phyloP scores from a whole-genome alignment of 176 grass and related monocot species.

The Cenchrus purpureus region DNA sequence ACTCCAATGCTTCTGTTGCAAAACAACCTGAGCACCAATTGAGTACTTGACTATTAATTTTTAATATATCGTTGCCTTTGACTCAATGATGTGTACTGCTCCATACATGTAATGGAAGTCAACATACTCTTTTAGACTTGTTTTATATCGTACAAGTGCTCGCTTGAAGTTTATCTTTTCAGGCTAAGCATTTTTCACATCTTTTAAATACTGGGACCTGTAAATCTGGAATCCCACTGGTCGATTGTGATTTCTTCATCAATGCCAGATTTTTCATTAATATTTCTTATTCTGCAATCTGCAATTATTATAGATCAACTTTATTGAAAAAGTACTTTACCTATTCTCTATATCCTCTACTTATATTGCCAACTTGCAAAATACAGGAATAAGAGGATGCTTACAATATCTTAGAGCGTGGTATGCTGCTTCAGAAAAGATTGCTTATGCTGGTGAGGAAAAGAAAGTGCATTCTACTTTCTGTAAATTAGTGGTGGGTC shows the following conservation, averaged over 20 bases:
- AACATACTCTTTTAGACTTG: constrained; percentile 13
- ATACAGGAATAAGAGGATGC: constrained; percentile 67
- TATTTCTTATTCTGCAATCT: constrained; percentile 23
- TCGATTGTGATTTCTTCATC: neutral
- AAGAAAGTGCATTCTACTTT: constrained; percentile 61
- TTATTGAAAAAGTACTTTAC: constrained; percentile 19
- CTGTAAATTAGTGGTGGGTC: constrained; percentile 64
- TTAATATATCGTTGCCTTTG: too few species aligned
- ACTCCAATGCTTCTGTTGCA: constrained; percentile 2
- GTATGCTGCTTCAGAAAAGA: constrained; percentile 54
- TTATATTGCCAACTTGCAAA: constrained; percentile 24
- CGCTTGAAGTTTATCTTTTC: neutral
- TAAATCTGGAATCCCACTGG: neutral
- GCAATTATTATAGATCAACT: constrained; percentile 19
- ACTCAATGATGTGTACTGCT: constrained; percentile 1
- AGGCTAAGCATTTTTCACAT: constrained; percentile 10
- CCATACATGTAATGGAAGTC: neutral
- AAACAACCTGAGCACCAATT: neutral
- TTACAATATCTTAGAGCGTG: constrained; percentile 59
- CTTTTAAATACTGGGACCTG: constrained; percentile 4
- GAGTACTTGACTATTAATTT: too few species aligned
- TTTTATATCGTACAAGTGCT: neutral
- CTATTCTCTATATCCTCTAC: constrained; percentile 32
- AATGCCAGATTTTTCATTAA: neutral
- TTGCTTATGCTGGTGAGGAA: constrained; percentile 48